A percentile compares a stretch with the other conserved stretches of the same genome.
phyloP scores from a whole-genome alignment of 345 rosid species.

The Salix dunnii region DNA sequence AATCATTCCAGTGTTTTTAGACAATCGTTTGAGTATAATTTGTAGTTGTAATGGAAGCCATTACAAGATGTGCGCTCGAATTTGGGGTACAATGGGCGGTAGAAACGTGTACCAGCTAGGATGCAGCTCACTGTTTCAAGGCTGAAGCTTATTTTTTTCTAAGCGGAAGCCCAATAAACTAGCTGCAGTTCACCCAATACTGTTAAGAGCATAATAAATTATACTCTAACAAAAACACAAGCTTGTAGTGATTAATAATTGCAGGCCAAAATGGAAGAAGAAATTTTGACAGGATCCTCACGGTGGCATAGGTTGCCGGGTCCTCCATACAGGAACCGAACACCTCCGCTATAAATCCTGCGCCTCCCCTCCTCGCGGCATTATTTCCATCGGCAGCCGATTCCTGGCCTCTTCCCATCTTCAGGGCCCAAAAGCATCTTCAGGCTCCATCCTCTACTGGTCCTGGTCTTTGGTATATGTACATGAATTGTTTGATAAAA shows the following conservation, averaged over 20 bases:
- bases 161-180: not conserved
- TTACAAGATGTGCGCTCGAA: too few species aligned
- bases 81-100: too few species aligned
- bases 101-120: too few species aligned
- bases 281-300: slow-evolving; percentile 56
- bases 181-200: not conserved
- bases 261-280: slow-evolving; percentile 24
- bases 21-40: too few species aligned
- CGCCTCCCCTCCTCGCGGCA: slow-evolving; percentile 67
- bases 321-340: slow-evolving; percentile 55
- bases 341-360: slow-evolving; percentile 63
- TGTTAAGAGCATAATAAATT: not conserved
- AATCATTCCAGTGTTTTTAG: too few species aligned
- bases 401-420: slow-evolving; percentile 75
- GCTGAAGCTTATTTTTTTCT: not conserved
- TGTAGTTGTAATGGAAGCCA: too few species aligned
- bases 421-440: slow-evolving; percentile 48
- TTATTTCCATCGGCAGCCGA: slow-evolving; percentile 54
- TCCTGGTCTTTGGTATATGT: slow-evolving; percentile 58
- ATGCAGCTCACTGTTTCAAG: not conserved
- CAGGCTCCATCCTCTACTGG: slow-evolving; percentile 70
- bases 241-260: not conserved
- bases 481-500: slow-evolving; percentile 13
- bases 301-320: slow-evolving; percentile 77
- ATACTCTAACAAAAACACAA: slow-evolving; percentile 15